Evolutionary conservation across 371 early-diverging fungal species (phyloP).

Genomic region (Saksenaea vasiformis): DNA sequence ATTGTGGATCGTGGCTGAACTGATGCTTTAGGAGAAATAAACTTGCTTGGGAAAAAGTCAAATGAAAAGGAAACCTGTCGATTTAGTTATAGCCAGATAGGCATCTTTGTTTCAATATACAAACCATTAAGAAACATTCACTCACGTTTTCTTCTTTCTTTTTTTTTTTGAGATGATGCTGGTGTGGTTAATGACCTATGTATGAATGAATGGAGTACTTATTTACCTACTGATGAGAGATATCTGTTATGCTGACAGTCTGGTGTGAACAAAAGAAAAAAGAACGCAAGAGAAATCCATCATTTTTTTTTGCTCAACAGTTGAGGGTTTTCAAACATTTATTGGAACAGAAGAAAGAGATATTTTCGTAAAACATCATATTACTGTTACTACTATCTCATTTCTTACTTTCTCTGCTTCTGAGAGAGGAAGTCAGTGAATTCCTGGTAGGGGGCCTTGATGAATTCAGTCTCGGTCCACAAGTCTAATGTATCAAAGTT

Average conservation of each 20-base stretch:
- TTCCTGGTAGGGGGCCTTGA: constrained; percentile 89
- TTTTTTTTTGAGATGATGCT: no score
- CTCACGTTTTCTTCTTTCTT: not conserved
- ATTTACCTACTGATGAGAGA: no score
- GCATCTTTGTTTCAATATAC: not conserved
- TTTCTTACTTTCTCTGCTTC: constrained; percentile 36
- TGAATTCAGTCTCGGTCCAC: constrained; percentile 87
- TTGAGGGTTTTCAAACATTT: not conserved
- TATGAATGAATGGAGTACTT: no score
- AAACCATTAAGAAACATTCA: not conserved
- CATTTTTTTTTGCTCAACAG: no score
- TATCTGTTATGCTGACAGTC: no score
- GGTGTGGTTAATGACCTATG: no score
- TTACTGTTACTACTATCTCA: not conserved
- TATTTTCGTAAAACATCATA: not conserved
- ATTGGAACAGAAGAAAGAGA: not conserved
- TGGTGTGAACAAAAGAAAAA: no score
- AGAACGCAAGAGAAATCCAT: no score
- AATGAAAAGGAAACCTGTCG: not conserved
- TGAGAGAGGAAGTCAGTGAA: constrained; percentile 83
- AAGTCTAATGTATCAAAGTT: constrained; percentile 51
- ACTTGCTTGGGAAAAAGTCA: not conserved
- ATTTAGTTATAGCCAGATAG: not conserved
- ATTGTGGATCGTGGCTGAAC: not conserved
- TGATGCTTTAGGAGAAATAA: not conserved